Base-by-base conservation (phyloP, 1,284 basidiomycete genomes). In the Ceratobasidium sp. region DNA sequence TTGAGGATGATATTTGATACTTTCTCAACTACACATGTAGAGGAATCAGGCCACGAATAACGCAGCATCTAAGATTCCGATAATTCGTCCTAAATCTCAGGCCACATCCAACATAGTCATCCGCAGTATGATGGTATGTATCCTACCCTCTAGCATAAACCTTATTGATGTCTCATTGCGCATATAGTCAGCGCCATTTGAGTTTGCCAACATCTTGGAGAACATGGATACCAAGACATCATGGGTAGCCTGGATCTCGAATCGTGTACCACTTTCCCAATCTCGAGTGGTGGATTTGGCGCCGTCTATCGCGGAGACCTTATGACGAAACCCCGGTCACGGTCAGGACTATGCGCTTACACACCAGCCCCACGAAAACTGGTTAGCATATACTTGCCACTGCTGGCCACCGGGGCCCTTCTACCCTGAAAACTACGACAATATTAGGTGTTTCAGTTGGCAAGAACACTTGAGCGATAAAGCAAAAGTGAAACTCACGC, bases 401-500 rank as follows among this genome's bases (percentile, higher is more conserved):
- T 30, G 27, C 27, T 30, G 27, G 27, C 27, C 27, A 30, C 27
- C 27, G 27, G 27, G 27, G 27, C 27, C 27, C 27, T 30, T 30
- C 27, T 30, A 30, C 27, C 27, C 27, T 30, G 27, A 30, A 30
- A 30, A 30, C 27, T 30, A 30, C 27, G 27, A 86, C 77, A 77
- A n/a, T 12, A 30, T 77, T 18, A 12, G 38, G 38, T 23, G 23
- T 41, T 8, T 38, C 64, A 38, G 30, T 41, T 18, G 48, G 23
- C 35, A 10, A 12, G 16, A 23, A 54, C 55, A 10, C 23, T 20
- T 69, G 38, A 30, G 30, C 23, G 18, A 18, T 7, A 30, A 35
- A 18, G 50, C 14, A 20, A 78, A 33, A n/a, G 27, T 10, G 8
- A 30, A 57, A n/a, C 27, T 57, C n/a, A 30, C 70, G 54, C 54